These are phyloP conservation scores for Kingdonia uniflora DNA, from an alignment of 164 flowering plant species.

Conservation along the genomic window DNA sequence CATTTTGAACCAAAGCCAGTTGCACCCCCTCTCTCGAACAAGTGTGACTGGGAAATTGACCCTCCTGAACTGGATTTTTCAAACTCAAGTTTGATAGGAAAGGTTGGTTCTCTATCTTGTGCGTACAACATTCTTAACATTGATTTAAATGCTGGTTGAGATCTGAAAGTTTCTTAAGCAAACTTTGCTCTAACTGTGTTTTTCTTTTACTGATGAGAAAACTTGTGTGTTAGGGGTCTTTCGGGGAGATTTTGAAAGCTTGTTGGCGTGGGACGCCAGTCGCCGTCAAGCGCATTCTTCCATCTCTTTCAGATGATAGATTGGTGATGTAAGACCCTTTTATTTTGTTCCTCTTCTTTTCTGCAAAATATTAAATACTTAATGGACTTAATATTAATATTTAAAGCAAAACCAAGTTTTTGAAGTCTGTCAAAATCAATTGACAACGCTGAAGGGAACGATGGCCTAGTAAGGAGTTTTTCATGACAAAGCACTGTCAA, in stretches of 20 bases:
- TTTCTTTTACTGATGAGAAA: conserved; percentile 11
- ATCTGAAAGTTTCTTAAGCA: too few relatives aligned
- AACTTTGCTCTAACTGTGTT: background rate
- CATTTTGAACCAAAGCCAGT: conserved; percentile 97
- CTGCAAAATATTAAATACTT: too few relatives aligned
- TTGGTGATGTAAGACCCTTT: conserved; percentile 76
- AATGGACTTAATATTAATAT: too few relatives aligned
- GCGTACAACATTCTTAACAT: too few relatives aligned
- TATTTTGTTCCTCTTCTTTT: background rate
- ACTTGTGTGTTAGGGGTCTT: conserved; percentile 63
- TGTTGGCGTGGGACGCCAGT: conserved; percentile 99
- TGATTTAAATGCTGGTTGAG: too few relatives aligned
- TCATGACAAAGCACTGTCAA: too few relatives aligned
- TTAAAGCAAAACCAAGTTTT: too few relatives aligned
- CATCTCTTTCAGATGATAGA: conserved; percentile 94
- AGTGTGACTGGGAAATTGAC: conserved; percentile 99
- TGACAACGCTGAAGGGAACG: too few relatives aligned
- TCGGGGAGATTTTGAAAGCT: conserved; percentile 93
- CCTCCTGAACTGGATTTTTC: conserved; percentile 91
- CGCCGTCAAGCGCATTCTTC: conserved; percentile 96
- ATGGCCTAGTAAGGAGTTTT: too few relatives aligned
- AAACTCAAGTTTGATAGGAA: conserved; percentile 61
- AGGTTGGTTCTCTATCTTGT: conserved; percentile 36
- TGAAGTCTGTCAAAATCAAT: too few relatives aligned
- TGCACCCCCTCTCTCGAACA: conserved; percentile 90